These are phyloP conservation scores for Cubamyces lactineus DNA, from an alignment of 768 basidiomycete species.

Conservation along the genomic window DNA sequence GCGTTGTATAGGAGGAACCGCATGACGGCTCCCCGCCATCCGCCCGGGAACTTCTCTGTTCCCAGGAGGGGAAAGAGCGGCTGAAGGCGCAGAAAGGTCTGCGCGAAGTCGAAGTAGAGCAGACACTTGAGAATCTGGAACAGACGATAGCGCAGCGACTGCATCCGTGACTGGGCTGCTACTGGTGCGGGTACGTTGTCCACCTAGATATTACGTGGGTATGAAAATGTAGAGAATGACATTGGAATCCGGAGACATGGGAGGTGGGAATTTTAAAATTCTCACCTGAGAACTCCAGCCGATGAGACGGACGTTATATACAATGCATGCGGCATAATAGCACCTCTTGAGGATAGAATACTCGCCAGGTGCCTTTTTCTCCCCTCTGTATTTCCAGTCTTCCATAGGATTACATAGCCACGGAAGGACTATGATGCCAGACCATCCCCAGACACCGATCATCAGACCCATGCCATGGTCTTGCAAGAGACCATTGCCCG, in stretches of 20 bases:
- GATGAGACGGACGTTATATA: background rate
- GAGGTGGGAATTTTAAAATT: background rate
- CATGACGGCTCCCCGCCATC: conserved; percentile 5
- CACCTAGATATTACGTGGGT: background rate
- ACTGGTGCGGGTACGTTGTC: conserved; percentile 8
- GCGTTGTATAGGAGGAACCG: background rate
- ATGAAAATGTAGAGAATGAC: background rate
- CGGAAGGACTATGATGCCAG: background rate
- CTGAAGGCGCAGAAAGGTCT: conserved; percentile 17
- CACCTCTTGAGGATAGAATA: background rate
- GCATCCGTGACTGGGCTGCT: background rate
- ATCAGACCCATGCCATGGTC: background rate
- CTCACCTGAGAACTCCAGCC: background rate
- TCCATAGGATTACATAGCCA: background rate
- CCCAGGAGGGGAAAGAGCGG: conserved; percentile 7
- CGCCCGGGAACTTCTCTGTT: background rate
- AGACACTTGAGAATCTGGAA: conserved; percentile 1
- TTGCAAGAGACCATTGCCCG: background rate
- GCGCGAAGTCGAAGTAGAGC: conserved; percentile 12
- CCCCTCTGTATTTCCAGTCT: background rate
- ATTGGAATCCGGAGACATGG: background rate
- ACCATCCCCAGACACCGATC: background rate
- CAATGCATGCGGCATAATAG: background rate
- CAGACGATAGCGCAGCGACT: background rate
- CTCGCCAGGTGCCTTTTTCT: background rate